phyloP scores from a whole-genome alignment of 2,329 filamentous ascomycete genomes.

The Monosporascus sp. region DNA sequence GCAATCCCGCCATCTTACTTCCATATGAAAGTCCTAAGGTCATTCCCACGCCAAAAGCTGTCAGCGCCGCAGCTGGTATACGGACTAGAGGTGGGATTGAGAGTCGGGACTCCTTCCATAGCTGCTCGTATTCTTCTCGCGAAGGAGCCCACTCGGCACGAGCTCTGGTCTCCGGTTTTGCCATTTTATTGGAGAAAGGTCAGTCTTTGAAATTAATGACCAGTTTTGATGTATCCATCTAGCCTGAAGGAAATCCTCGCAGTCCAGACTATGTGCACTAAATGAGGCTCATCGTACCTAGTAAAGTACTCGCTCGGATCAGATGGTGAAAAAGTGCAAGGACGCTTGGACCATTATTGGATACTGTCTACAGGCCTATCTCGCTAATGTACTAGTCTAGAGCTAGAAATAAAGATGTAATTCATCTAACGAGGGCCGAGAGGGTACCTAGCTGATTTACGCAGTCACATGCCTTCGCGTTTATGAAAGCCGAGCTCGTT shows the following conservation, averaged over 20 bases:
- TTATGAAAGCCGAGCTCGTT: not conserved
- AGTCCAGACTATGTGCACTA: no score
- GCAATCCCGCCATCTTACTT: slow-evolving; percentile 66
- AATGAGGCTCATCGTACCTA: no score
- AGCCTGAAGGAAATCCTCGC: no score
- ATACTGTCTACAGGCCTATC: not conserved
- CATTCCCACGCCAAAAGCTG: slow-evolving; percentile 64
- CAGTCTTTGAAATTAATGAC: not conserved
- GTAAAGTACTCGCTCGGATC: no score
- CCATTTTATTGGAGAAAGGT: slow-evolving; percentile 6
- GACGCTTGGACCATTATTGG: slow-evolving; percentile 3
- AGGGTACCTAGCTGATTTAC: not conserved
- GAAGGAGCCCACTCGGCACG: slow-evolving; percentile 12
- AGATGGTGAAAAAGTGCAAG: no score
- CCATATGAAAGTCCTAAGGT: slow-evolving; percentile 67
- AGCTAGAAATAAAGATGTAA: not conserved
- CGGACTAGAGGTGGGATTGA: slow-evolving; percentile 61
- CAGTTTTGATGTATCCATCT: no score
- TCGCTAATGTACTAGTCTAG: not conserved
- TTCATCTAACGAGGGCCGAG: not conserved
- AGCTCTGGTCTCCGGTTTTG: slow-evolving; percentile 4
- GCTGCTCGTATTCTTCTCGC: slow-evolving; percentile 26
- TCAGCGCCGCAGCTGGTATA: slow-evolving; percentile 56
- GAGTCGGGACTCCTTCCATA: slow-evolving; percentile 40
- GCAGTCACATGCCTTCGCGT: slow-evolving; percentile 13